phyloP scores from a whole-genome alignment of 164 flowering plant genomes.

The Akebia trifoliata region DNA sequence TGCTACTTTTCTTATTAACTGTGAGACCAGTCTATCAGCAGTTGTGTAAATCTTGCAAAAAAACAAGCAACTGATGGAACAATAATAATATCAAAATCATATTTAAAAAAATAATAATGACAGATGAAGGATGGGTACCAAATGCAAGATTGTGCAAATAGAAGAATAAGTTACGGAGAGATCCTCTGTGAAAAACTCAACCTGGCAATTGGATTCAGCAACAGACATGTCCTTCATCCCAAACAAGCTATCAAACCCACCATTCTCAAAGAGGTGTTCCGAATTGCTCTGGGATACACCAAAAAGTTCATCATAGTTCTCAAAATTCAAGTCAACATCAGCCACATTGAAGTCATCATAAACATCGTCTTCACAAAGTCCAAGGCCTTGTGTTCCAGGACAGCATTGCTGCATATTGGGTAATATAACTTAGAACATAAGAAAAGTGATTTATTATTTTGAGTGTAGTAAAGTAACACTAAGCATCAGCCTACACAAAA shows the following conservation, averaged over 20 bases:
- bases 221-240: conserved; percentile 46
- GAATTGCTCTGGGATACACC: conserved; percentile 52
- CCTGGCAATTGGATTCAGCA: conserved; percentile 50
- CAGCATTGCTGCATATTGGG: conserved; percentile 40
- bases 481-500: no score
- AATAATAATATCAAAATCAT: no score
- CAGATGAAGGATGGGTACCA: background rate
- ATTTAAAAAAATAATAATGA: no score
- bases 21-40: no score
- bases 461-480: no score
- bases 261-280: conserved; percentile 64
- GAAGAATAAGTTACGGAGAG: conserved; percentile 4
- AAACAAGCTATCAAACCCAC: conserved; percentile 73
- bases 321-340: conserved; percentile 71
- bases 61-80: no score
- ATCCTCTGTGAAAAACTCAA: conserved; percentile 52
- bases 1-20: no score
- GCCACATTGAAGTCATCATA: conserved; percentile 67
- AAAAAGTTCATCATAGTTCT: conserved; percentile 87
- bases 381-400: conserved; percentile 39
- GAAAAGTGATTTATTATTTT: no score
- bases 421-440: no score
- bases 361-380: conserved; percentile 42
- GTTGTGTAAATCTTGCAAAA: no score
- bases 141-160: conserved; percentile 4